Percentiles rank a stretch among this genome's conserved stretches.
Evolutionary conservation across 805 yeast genomes (phyloP).

Genomic region (Pichia scutulata): DNA sequence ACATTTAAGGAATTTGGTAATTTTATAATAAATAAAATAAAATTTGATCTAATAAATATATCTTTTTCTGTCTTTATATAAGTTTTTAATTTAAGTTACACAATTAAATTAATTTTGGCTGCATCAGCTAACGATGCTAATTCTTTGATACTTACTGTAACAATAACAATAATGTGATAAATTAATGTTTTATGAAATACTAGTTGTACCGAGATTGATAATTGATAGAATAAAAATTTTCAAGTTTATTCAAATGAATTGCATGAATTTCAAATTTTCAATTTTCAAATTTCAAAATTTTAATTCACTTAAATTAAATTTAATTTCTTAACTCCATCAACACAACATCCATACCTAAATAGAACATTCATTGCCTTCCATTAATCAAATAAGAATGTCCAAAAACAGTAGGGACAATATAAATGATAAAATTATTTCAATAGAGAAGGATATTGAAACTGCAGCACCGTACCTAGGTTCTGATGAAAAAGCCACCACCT

Average conservation of each 20-base stretch:
- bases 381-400: neutral
- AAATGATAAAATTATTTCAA: neutral
- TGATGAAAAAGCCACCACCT: slow-evolving; percentile 62
- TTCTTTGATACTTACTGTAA: no score
- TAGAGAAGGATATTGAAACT: slow-evolving; percentile 24
- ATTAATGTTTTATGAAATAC: no score
- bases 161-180: neutral
- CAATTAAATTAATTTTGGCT: neutral
- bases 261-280: neutral
- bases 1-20: slow-evolving; percentile 56
- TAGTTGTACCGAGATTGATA: no score
- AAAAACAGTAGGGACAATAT: neutral
- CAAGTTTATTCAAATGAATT: neutral
- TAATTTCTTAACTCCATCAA: neutral
- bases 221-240: neutral
- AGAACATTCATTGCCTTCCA: neutral
- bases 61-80: slow-evolving; percentile 5
- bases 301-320: neutral
- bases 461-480: slow-evolving; percentile 59
- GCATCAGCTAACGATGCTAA: no score
- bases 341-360: neutral
- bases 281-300: no score
- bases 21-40: neutral
- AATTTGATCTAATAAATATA: neutral
- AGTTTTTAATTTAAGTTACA: neutral